Percentiles rank a stretch among this genome's conserved stretches.
These are phyloP conservation scores for Acmispon strigosus DNA, from an alignment of 306 rosid genomes.

Conservation along the genomic window DNA sequence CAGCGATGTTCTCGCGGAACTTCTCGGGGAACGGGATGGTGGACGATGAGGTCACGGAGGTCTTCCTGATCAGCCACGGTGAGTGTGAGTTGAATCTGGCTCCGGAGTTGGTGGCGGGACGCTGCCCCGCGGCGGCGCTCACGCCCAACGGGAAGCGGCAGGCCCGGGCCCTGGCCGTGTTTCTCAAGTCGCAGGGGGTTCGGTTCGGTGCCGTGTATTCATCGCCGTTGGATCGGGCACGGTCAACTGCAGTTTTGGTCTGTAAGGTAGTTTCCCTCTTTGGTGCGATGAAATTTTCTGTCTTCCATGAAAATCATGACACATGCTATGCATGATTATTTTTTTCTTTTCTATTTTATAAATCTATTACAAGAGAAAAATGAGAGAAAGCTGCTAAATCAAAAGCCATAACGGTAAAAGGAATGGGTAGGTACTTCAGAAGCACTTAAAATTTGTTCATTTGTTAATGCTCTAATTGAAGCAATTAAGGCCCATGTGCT, in stretches of 20 bases:
- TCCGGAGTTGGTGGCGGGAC: constrained; percentile 72
- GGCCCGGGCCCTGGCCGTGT: constrained; percentile 92
- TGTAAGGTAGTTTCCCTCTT: constrained; percentile 47
- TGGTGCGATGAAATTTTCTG: not conserved
- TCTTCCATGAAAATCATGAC: too few relatives aligned
- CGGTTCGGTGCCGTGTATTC: constrained; percentile 70
- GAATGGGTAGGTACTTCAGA: too few relatives aligned
- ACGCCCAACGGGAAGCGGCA: constrained; percentile 76
- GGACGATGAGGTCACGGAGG: constrained; percentile 67
- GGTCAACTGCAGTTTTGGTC: constrained; percentile 65
- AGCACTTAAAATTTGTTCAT: too few relatives aligned
- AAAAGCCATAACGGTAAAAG: too few relatives aligned
- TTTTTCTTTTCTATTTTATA: too few relatives aligned
- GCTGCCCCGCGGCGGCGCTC: constrained; percentile 58
- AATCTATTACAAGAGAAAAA: too few relatives aligned
- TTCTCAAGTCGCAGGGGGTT: constrained; percentile 78
- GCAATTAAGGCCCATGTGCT: not conserved
- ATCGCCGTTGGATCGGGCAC: constrained; percentile 82
- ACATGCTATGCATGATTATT: too few relatives aligned
- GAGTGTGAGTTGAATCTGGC: constrained; percentile 73
- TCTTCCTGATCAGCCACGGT: constrained; percentile 80
- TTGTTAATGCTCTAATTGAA: too few relatives aligned
- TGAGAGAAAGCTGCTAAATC: too few relatives aligned
- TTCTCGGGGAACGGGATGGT: constrained; percentile 41
- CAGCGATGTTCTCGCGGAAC: constrained; percentile 43